Conservation (phyloP, 192 early-diverging fungal species). For the Phycomyces nitens region DNA sequence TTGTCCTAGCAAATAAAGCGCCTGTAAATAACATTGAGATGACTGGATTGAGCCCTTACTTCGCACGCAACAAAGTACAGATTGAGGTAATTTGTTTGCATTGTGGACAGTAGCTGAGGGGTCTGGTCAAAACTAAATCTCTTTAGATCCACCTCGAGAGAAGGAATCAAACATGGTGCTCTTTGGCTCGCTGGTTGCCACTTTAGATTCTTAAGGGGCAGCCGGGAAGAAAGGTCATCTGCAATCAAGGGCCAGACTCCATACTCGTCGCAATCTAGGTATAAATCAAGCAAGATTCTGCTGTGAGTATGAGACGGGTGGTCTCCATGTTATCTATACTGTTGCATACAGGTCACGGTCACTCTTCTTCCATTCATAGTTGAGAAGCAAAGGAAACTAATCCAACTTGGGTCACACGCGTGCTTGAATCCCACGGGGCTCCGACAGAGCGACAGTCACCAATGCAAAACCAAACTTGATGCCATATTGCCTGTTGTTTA, state of each 20-base stretch:
- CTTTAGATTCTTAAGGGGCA: slow-evolving; percentile 76
- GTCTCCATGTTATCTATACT: not conserved
- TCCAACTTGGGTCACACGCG: not conserved
- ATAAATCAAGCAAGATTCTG: not conserved
- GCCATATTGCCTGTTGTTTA: not conserved
- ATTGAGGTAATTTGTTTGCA: slow-evolving; percentile 68
- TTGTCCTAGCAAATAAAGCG: slow-evolving; percentile 52
- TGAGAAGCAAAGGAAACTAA: not conserved
- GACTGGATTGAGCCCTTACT: slow-evolving; percentile 40
- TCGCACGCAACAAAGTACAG: slow-evolving; percentile 78
- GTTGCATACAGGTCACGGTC: slow-evolving; percentile 33
- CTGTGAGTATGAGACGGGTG: not conserved
- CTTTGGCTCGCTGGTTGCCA: slow-evolving; percentile 74
- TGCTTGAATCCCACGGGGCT: not conserved
- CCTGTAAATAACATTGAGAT: not conserved
- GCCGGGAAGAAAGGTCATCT: slow-evolving; percentile 60
- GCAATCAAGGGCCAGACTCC: slow-evolving; percentile 63
- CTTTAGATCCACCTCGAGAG: slow-evolving; percentile 56
- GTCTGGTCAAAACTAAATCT: slow-evolving; percentile 45
- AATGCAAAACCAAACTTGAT: not conserved
- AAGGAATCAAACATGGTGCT: slow-evolving; percentile 56
- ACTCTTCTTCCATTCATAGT: slow-evolving; percentile 35
- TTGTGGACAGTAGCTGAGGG: slow-evolving; percentile 36
- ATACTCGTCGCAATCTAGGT: slow-evolving; percentile 52
- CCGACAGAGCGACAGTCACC: slow-evolving; percentile 1